Conservation (phyloP, 1,139 yeast species). For the Diutina scorzettiae region DNA sequence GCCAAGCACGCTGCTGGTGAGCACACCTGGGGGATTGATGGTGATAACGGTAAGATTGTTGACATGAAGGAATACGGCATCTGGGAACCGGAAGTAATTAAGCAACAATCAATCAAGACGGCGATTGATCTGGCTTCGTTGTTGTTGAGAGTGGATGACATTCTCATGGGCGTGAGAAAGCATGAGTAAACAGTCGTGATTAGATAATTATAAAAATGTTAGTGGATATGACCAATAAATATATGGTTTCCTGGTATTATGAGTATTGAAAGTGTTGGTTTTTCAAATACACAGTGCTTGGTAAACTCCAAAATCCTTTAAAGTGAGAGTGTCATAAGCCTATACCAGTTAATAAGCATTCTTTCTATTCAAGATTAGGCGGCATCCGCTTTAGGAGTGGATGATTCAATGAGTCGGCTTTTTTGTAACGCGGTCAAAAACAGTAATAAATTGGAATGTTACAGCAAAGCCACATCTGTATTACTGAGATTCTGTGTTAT, state of each 20-base stretch:
- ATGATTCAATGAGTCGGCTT: too few species aligned
- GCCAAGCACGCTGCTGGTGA: slow-evolving; percentile 93
- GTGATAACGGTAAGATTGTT: slow-evolving; percentile 85
- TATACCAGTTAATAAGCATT: neutral
- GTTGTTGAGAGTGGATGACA: slow-evolving; percentile 90
- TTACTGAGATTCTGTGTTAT: too few species aligned
- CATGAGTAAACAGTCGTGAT: slow-evolving; percentile 2
- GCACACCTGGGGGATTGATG: slow-evolving; percentile 84
- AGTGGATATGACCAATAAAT: neutral
- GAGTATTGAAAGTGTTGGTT: too few species aligned
- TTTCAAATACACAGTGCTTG: too few species aligned
- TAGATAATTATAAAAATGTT: neutral
- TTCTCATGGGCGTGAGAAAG: slow-evolving; percentile 86
- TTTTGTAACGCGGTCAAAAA: too few species aligned
- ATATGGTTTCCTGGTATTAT: too few species aligned
- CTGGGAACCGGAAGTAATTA: slow-evolving; percentile 98
- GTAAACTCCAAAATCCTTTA: neutral
- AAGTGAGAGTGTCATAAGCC: neutral
- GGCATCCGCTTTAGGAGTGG: too few species aligned
- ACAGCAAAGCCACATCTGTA: too few species aligned
- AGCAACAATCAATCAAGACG: slow-evolving; percentile 92
- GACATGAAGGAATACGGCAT: slow-evolving; percentile 94
- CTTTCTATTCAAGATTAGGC: neutral
- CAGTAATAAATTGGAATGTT: too few species aligned
- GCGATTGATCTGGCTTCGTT: slow-evolving; percentile 96